A percentile compares a stretch with the other conserved stretches of the same genome.
Evolutionary conservation across 305 asterid species (phyloP).

Genomic region (Fraxinus albicans): DNA sequence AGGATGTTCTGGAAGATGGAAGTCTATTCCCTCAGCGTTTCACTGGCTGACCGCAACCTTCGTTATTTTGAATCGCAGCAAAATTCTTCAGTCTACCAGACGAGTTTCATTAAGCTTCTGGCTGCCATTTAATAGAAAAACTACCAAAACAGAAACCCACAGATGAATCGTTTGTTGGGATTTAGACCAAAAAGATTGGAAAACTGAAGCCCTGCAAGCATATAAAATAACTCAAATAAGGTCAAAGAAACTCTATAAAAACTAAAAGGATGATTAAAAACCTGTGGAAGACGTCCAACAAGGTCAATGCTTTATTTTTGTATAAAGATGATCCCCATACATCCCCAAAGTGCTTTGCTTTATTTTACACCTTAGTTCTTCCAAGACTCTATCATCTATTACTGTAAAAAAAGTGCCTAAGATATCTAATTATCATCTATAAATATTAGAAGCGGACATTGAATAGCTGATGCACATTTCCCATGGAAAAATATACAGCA

Average conservation of each 20-base stretch:
- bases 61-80: background rate
- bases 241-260: background rate
- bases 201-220: background rate
- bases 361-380: background rate
- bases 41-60: background rate
- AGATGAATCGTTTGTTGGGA: background rate
- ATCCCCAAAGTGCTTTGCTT: background rate
- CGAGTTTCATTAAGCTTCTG: background rate
- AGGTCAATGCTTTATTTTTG: background rate
- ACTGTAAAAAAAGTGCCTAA: background rate
- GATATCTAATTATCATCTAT: background rate
- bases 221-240: background rate
- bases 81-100: background rate
- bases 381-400: background rate
- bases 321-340: background rate
- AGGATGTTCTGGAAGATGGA: background rate
- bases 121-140: no score
- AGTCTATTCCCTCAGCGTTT: background rate
- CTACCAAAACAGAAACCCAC: background rate
- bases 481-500: background rate
- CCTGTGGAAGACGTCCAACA: background rate
- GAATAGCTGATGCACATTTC: background rate
- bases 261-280: background rate
- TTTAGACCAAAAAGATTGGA: background rate
- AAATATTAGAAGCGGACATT: background rate